Conservation (phyloP, 257 asterid genomes). For the Penstemon barbatus region DNA sequence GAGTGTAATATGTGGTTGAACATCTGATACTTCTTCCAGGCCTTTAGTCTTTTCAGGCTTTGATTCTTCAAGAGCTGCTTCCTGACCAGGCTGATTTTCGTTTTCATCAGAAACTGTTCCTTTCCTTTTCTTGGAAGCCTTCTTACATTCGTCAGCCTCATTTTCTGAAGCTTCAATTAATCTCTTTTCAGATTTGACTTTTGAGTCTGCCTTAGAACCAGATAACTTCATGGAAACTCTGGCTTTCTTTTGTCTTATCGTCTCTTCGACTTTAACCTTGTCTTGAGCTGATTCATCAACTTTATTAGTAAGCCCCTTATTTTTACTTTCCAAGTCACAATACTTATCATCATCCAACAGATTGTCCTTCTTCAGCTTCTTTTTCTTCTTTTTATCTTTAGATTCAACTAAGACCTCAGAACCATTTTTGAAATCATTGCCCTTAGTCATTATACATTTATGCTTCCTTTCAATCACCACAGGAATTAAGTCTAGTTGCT, state of each 20-base stretch:
- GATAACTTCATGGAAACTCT: slow-evolving; percentile 9
- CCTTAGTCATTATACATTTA: slow-evolving; percentile 18
- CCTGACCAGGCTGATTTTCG: slow-evolving; percentile 42
- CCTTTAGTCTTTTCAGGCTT: slow-evolving; percentile 60
- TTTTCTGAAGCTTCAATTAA: slow-evolving; percentile 36
- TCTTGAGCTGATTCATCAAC: neutral
- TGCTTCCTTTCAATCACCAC: slow-evolving; percentile 30
- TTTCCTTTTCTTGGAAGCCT: slow-evolving; percentile 74
- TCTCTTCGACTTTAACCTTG: slow-evolving; percentile 20
- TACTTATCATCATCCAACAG: slow-evolving; percentile 17
- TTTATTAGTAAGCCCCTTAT: no score
- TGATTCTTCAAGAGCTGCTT: slow-evolving; percentile 44
- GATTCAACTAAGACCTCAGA: slow-evolving; percentile 28
- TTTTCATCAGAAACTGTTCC: slow-evolving; percentile 48
- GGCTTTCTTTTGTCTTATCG: slow-evolving; percentile 28
- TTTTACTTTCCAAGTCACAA: no score
- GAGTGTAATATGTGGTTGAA: slow-evolving; percentile 19
- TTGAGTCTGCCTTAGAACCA: slow-evolving; percentile 16
- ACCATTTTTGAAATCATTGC: slow-evolving; percentile 22
- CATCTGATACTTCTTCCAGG: slow-evolving; percentile 36
- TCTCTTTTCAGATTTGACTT: slow-evolving; percentile 30
- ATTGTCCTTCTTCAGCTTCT: slow-evolving; percentile 21
- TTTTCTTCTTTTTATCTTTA: slow-evolving; percentile 38
- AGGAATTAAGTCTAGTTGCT: slow-evolving; percentile 26
- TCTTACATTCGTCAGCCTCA: slow-evolving; percentile 41